Base-by-base conservation (phyloP, 768 basidiomycete species). In the Lenzites betulinus region DNA sequence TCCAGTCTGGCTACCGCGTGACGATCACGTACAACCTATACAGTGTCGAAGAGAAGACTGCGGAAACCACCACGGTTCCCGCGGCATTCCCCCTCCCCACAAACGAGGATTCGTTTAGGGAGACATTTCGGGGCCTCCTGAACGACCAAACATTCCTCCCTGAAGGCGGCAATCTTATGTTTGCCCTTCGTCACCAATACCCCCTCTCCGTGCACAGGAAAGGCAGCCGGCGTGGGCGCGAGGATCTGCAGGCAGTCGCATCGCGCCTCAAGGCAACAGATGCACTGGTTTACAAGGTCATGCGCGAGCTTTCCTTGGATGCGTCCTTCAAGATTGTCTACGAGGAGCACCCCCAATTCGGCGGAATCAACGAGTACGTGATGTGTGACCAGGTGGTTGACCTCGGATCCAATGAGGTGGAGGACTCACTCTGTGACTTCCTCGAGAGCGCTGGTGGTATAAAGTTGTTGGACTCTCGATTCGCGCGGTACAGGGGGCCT, bases 21-120 rank as follows among this genome's bases (percentile, higher is more conserved):
- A 82, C 78, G 2, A 46, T 83, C 49, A 78, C 80, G 0, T 80
- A 77, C 67, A 79, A 80, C 58, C 73, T 80, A 22, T 73, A 74
- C 57, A 48, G 46, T 33, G 61, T 43, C 22, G 28, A n/a, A 50
- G 20, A 59, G 61, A 23, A 59, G 55, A 13, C 49, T 50, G 20
- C 35, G 38, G 38, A 13, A 39, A 15, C 6, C 38, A 18, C 38
- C 38, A 8, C 38, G 4, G 30, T 33, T 58, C 36, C 2, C 43
- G 11, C n/a, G 18, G 11, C 44, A 33, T 33, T 33, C 6, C 11
- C 35, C 33, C 41, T 23, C 6, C 38, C 58, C 3, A 16, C 60
- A 9, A 48, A 47, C 22, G 66, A 64, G 30, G 22, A 38, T 11
- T 30, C 16, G 9, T 66, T 70, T 43, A 47, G 43, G 38, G 23